Percentiles rank a stretch among this genome's conserved stretches.
Evolutionary conservation across 2,329 filamentous ascomycete genomes (phyloP).

Genomic region (Claviceps cyperi): DNA sequence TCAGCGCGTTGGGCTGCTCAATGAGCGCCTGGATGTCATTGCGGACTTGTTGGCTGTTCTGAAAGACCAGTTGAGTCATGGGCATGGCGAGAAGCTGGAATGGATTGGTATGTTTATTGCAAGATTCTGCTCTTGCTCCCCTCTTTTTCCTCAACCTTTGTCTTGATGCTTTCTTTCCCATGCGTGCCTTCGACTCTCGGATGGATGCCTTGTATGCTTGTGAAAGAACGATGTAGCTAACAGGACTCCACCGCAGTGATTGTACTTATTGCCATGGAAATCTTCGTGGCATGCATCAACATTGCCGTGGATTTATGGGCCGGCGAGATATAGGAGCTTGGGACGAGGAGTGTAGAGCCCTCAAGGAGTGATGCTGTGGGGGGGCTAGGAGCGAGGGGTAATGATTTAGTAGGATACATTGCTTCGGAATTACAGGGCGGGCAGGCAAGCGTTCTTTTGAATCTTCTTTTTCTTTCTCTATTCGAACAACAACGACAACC

Average conservation of each 20-base stretch:
- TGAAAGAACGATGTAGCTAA: too few relatives aligned
- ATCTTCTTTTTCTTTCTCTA: background rate
- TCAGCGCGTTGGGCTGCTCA: slow-evolving; percentile 77
- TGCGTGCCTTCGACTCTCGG: background rate
- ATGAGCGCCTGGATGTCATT: slow-evolving; percentile 75
- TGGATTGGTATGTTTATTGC: slow-evolving; percentile 54
- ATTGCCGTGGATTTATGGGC: slow-evolving; percentile 87
- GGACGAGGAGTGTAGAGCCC: background rate
- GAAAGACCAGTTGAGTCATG: slow-evolving; percentile 89
- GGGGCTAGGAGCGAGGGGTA: too few relatives aligned
- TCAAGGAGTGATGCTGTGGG: background rate
- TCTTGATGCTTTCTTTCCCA: background rate
- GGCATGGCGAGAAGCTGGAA: slow-evolving; percentile 77
- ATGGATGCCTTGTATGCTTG: background rate
- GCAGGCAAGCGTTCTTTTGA: background rate
- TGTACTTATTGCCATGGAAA: slow-evolving; percentile 87
- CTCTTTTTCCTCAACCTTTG: background rate
- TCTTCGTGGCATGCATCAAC: slow-evolving; percentile 82
- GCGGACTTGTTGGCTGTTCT: slow-evolving; percentile 82
- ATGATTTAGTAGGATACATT: background rate
- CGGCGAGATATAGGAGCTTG: slow-evolving; percentile 13
- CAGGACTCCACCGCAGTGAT: slow-evolving; percentile 47
- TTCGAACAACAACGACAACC: background rate
- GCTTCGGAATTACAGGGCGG: background rate
- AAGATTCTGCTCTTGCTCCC: background rate